Percentiles rank a stretch among this genome's conserved stretches.
Conservation (phyloP, 257 asterid species). For the Apocynum venetum region DNA sequence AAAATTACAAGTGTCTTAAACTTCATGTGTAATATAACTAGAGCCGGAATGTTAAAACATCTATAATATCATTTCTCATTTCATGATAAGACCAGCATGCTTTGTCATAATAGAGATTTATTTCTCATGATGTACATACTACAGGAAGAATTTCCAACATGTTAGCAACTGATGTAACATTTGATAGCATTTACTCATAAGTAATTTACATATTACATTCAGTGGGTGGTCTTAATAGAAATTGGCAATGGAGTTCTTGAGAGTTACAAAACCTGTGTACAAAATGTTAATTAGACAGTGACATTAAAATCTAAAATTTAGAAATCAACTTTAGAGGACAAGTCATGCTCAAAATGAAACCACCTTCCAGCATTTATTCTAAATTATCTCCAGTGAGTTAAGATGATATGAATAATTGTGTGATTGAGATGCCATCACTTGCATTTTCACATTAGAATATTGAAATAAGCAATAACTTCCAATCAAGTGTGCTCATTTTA, state of each 20-base stretch:
- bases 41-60: slow-evolving; percentile 4
- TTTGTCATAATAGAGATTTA: background rate
- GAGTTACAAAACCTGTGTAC: background rate
- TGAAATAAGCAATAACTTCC: background rate
- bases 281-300: background rate
- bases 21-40: background rate
- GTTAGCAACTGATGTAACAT: background rate
- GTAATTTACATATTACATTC: background rate
- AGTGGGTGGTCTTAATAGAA: background rate
- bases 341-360: background rate
- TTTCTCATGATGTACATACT: background rate
- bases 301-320: background rate
- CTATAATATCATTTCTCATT: background rate
- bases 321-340: background rate
- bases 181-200: background rate
- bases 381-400: background rate
- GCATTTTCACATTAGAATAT: background rate
- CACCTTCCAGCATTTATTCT: background rate
- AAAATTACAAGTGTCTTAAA: background rate
- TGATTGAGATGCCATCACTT: background rate
- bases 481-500: background rate
- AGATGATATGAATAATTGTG: background rate
- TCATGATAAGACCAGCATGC: slow-evolving; percentile 1
- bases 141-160: background rate
- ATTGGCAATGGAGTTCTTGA: background rate